Percentiles rank a stretch among this genome's conserved stretches.
These are phyloP conservation scores for Umbelopsis ramanniana DNA, from an alignment of 192 early-diverging fungal species.

Conservation along the genomic window DNA sequence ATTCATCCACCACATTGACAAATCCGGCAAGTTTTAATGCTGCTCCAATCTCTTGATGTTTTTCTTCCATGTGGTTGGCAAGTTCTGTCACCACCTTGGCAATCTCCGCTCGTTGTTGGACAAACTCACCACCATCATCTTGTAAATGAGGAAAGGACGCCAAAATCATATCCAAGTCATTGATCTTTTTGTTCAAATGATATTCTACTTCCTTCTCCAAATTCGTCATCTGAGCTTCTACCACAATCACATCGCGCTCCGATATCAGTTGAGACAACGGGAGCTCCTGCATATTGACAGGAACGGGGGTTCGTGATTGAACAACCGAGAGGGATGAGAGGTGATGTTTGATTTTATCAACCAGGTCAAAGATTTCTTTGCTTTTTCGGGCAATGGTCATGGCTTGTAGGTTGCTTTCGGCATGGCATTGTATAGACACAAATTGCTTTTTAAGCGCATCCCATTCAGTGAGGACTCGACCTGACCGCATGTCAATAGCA, in stretches of 20 bases:
- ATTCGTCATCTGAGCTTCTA: slow-evolving; percentile 32
- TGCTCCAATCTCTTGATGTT: slow-evolving; percentile 39
- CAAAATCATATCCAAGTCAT: slow-evolving; percentile 41
- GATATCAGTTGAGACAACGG: slow-evolving; percentile 33
- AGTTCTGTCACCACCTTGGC: slow-evolving; percentile 38
- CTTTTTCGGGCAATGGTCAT: slow-evolving; percentile 36
- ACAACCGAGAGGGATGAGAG: background rate
- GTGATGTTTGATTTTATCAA: slow-evolving; percentile 36
- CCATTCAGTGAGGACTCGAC: slow-evolving; percentile 40
- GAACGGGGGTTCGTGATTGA: background rate
- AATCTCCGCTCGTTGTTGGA: slow-evolving; percentile 44
- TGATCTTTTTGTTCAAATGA: slow-evolving; percentile 35
- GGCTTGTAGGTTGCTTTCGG: slow-evolving; percentile 21
- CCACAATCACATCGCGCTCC: slow-evolving; percentile 29
- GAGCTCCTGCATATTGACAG: background rate
- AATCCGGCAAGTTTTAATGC: slow-evolving; percentile 45
- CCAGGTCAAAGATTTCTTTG: slow-evolving; percentile 31
- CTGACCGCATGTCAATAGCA: slow-evolving; percentile 30
- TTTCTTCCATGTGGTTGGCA: slow-evolving; percentile 40
- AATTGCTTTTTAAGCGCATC: slow-evolving; percentile 32
- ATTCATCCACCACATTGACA: slow-evolving; percentile 43
- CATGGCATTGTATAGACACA: slow-evolving; percentile 8
- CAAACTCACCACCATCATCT: slow-evolving; percentile 32
- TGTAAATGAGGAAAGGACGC: background rate
- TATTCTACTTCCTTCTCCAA: slow-evolving; percentile 38